Conservation (phyloP, 257 asterid genomes). For the Nyctanthes arbortristis region DNA sequence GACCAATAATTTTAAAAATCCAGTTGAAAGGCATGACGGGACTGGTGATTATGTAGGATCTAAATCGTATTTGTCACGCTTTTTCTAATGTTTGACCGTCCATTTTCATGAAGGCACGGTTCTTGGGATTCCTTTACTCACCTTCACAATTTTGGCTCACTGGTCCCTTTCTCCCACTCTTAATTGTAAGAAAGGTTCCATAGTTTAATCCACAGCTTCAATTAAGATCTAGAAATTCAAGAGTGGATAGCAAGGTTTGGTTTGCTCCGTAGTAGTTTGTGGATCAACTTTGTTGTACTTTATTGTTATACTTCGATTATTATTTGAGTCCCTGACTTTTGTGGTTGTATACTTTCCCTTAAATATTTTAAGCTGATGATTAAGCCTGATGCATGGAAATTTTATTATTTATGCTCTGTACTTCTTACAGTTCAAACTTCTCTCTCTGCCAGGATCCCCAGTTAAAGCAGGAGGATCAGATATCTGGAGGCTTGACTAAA, state of each 20-base stretch:
- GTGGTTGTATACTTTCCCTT: slow-evolving; percentile 13
- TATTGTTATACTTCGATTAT: slow-evolving; percentile 1
- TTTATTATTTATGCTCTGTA: slow-evolving; percentile 15
- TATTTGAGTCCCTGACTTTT: slow-evolving; percentile 1
- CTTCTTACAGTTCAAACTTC: slow-evolving; percentile 51
- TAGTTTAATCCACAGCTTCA: background rate
- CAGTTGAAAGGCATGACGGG: slow-evolving; percentile 1
- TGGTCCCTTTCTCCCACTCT: background rate
- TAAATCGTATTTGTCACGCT: background rate
- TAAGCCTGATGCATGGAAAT: slow-evolving; percentile 3
- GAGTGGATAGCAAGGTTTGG: slow-evolving; percentile 4
- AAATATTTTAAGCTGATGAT: background rate
- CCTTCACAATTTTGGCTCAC: background rate
- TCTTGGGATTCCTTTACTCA: background rate
- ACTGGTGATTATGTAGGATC: background rate
- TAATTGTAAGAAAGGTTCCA: background rate
- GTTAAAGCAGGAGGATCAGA: slow-evolving; percentile 71
- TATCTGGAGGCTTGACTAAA: slow-evolving; percentile 52
- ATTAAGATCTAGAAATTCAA: slow-evolving; percentile 8
- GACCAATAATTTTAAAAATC: background rate
- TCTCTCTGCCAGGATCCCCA: slow-evolving; percentile 71
- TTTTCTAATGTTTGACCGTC: slow-evolving; percentile 1
- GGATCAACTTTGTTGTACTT: slow-evolving; percentile 11
- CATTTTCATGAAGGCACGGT: slow-evolving; percentile 10
- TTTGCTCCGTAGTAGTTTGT: slow-evolving; percentile 8